Conservation (phyloP, 306 rosid species). For the Amphicarpaea edgeworthii region DNA sequence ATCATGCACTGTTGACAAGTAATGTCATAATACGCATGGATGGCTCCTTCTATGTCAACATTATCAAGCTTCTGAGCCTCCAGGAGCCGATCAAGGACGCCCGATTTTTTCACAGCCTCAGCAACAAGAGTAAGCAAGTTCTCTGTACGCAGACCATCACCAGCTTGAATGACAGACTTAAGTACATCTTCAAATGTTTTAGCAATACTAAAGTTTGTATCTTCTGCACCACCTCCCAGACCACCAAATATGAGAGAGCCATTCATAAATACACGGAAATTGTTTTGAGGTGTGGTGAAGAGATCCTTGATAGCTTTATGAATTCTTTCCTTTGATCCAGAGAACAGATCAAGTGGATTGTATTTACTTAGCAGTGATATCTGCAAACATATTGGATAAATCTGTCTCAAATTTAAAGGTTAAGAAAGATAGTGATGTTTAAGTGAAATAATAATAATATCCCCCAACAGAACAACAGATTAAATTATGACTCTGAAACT, state of each 20-base stretch:
- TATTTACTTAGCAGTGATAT: conserved; percentile 76
- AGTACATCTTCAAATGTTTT: conserved; percentile 88
- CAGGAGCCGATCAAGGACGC: conserved; percentile 76
- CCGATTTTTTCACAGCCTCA: conserved; percentile 67
- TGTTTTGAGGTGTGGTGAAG: conserved; percentile 88
- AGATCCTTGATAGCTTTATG: conserved; percentile 82
- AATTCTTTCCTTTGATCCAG: conserved; percentile 80
- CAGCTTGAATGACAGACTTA: conserved; percentile 65
- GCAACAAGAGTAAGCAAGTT: conserved; percentile 76
- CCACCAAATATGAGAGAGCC: conserved; percentile 89
- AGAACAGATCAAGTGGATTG: conserved; percentile 88
- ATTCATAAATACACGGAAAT: conserved; percentile 86
- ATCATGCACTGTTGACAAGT: conserved; percentile 72
- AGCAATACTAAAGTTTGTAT: conserved; percentile 59
- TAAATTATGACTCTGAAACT: conserved; percentile 20
- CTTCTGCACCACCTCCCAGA: conserved; percentile 75
- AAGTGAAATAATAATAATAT: conserved; percentile 17
- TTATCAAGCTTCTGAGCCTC: conserved; percentile 84
- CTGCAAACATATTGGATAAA: conserved; percentile 56
- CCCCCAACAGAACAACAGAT: conserved; percentile 17
- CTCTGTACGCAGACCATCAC: conserved; percentile 61
- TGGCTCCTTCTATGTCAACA: conserved; percentile 92
- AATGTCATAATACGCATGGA: conserved; percentile 86
- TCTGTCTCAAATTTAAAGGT: conserved; percentile 36
- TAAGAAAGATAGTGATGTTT: not conserved